A percentile compares a stretch with the other conserved stretches of the same genome.
These are phyloP conservation scores for Candida sonorensis DNA, from an alignment of 805 yeast species.

Conservation along the genomic window DNA sequence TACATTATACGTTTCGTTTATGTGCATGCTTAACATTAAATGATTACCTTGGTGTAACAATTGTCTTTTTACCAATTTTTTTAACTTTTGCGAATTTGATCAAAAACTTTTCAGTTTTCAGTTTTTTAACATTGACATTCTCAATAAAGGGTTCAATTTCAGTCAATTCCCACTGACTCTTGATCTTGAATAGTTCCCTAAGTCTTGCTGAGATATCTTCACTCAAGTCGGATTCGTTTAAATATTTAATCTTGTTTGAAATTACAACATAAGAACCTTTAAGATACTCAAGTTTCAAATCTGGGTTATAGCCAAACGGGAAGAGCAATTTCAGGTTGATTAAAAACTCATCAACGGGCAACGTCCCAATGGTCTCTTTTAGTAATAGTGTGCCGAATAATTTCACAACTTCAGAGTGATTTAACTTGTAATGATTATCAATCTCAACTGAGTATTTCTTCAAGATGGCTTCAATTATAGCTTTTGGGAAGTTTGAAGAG, in stretches of 20 bases:
- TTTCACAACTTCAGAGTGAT: slow-evolving; percentile 12
- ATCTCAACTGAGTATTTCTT: slow-evolving; percentile 3
- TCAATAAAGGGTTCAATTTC: slow-evolving; percentile 65
- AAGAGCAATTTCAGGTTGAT: slow-evolving; percentile 56
- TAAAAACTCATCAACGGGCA: slow-evolving; percentile 44
- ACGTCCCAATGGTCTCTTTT: slow-evolving; percentile 3
- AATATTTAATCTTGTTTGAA: slow-evolving; percentile 40
- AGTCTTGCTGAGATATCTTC: slow-evolving; percentile 42
- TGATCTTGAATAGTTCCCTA: slow-evolving; percentile 43
- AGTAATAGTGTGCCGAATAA: slow-evolving; percentile 13
- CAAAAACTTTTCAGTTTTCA: too few relatives aligned
- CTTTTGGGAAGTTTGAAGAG: slow-evolving; percentile 1
- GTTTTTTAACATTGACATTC: slow-evolving; percentile 33
- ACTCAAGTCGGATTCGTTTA: slow-evolving; percentile 46
- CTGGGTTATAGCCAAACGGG: slow-evolving; percentile 47
- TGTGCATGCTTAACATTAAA: too few relatives aligned
- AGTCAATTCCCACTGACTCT: slow-evolving; percentile 51
- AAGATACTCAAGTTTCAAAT: slow-evolving; percentile 44
- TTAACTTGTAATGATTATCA: slow-evolving; percentile 8
- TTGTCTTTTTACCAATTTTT: slow-evolving; percentile 33
- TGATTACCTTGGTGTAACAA: slow-evolving; percentile 11
- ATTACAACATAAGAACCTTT: slow-evolving; percentile 12
- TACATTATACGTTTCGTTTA: too few relatives aligned
- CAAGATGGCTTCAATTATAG: slow-evolving; percentile 7
- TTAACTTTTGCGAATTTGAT: slow-evolving; percentile 35